Conservation (phyloP, 805 yeast species). For the Pichia scutulata region DNA sequence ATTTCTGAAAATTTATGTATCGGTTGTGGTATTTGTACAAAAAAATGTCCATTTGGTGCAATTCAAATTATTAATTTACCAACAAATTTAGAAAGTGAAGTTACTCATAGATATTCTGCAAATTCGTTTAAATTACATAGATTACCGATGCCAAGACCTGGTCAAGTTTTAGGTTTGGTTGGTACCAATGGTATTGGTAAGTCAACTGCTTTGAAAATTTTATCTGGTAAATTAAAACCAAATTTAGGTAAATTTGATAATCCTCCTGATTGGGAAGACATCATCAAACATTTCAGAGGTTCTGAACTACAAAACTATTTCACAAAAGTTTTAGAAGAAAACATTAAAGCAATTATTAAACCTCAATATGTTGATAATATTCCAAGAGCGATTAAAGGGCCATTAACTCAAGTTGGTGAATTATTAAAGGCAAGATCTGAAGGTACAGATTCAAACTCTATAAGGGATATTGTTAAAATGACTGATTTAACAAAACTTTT, state of each 20-base stretch:
- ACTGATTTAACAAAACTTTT: conserved; percentile 72
- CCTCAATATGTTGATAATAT: conserved; percentile 98
- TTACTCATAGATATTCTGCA: conserved; percentile 96
- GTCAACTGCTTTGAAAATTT: conserved; percentile 91
- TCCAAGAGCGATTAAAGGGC: conserved; percentile 93
- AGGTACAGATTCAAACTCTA: conserved; percentile 45
- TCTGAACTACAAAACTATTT: conserved; percentile 94
- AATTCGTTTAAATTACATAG: conserved; percentile 96
- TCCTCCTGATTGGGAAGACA: conserved; percentile 97
- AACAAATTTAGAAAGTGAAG: conserved; percentile 85
- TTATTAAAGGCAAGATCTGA: conserved; percentile 71
- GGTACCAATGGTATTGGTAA: conserved; percentile 99
- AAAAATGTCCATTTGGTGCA: conserved; percentile 97
- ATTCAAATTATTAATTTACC: conserved; percentile 93
- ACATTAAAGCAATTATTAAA: conserved; percentile 93
- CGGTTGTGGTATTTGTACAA: conserved; percentile 99
- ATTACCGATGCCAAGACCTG: conserved; percentile 97
- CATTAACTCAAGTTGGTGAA: conserved; percentile 78
- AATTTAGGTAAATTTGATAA: conserved; percentile 89
- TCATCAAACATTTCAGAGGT: conserved; percentile 87
- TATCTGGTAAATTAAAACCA: conserved; percentile 97
- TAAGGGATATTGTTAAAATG: conserved; percentile 54
- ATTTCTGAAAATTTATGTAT: conserved; percentile 91
- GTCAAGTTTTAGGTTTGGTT: conserved; percentile 94
- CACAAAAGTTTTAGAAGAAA: conserved; percentile 87